These are phyloP conservation scores for Mycosphaerelloides madeirae DNA, from an alignment of 2,329 filamentous ascomycete species.

Conservation along the genomic window DNA sequence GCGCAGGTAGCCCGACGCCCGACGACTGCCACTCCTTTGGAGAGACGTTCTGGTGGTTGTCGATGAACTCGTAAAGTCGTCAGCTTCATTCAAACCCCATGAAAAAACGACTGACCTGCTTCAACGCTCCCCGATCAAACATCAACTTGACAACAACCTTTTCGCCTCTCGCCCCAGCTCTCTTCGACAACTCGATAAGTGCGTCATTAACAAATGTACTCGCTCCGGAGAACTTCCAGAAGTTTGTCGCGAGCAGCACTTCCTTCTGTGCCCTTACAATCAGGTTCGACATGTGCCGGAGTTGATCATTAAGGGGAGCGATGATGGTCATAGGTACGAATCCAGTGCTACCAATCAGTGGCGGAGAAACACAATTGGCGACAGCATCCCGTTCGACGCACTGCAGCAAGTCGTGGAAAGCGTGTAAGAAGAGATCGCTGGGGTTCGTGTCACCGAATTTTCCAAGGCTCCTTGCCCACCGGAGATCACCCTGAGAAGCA, in stretches of 20 bases:
- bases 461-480: conserved; percentile 57
- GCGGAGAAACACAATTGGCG: conserved; percentile 54
- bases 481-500: conserved; percentile 31
- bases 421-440: conserved; percentile 62
- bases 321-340: conserved; percentile 65
- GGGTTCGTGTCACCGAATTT: conserved; percentile 61
- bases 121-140: conserved; percentile 65
- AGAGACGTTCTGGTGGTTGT: conserved; percentile 60
- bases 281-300: conserved; percentile 69
- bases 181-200: conserved; percentile 62
- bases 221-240: conserved; percentile 66
- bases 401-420: conserved; percentile 62
- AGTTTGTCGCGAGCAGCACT: conserved; percentile 70
- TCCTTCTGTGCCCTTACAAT: conserved; percentile 69
- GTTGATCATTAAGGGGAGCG: conserved; percentile 64
- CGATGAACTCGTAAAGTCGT: conserved; percentile 39
- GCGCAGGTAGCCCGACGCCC: conserved; percentile 55
- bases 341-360: conserved; percentile 57
- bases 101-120: conserved; percentile 43
- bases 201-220: conserved; percentile 64
- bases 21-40: conserved; percentile 54
- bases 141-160: conserved; percentile 67
- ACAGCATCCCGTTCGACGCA: conserved; percentile 51
- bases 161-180: conserved; percentile 54
- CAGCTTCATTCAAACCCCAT: background rate